phyloP scores from a whole-genome alignment of 257 asterid species.

The Forsythia suspensa region DNA sequence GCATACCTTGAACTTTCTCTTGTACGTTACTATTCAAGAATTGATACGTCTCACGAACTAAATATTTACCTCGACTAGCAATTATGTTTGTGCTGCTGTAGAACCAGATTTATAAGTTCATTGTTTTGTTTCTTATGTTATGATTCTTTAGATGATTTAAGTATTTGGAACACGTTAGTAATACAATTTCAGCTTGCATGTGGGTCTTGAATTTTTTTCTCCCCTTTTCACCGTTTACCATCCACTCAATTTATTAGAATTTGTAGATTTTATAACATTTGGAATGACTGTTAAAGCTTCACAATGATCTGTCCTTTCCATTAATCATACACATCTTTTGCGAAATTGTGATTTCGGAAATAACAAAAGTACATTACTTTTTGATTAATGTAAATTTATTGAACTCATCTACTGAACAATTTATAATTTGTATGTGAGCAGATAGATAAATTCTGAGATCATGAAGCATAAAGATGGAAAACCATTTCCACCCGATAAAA shows the following conservation, averaged over 20 bases:
- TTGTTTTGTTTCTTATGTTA: no score
- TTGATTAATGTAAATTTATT: background rate
- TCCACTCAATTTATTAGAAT: background rate
- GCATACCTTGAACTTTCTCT: background rate
- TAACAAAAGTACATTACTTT: background rate
- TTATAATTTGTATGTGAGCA: slow-evolving; percentile 25
- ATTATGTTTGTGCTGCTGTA: background rate
- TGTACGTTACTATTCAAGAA: background rate
- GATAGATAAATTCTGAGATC: slow-evolving; percentile 41
- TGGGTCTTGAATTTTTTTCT: background rate
- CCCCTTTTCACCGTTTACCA: background rate
- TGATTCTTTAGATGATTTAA: no score
- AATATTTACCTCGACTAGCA: background rate
- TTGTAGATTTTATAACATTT: background rate
- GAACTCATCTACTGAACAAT: slow-evolving; percentile 1
- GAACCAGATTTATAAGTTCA: no score
- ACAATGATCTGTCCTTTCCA: background rate
- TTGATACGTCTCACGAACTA: background rate
- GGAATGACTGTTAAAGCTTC: background rate
- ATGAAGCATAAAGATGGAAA: slow-evolving; percentile 94
- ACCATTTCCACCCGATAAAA: slow-evolving; percentile 50
- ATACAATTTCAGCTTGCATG: no score
- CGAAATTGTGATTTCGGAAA: background rate
- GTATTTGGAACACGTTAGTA: background rate
- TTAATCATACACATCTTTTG: background rate